Base-by-base conservation (phyloP, 2,329 filamentous ascomycete genomes). In the Ceratocystis harringtonii region DNA sequence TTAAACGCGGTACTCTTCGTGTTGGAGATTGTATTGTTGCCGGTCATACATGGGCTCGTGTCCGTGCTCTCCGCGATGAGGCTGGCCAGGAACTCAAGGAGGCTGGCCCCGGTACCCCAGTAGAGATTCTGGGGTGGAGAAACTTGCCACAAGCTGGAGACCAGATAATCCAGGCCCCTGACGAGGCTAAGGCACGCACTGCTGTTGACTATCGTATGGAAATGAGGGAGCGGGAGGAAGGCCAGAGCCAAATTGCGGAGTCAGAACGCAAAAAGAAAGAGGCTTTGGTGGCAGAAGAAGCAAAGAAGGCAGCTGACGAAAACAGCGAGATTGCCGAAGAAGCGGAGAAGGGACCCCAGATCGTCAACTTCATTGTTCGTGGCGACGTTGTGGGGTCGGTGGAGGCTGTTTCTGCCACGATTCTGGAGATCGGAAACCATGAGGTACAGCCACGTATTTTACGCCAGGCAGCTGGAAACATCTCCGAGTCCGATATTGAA, bases 91-190 rank as follows among this genome's bases (percentile, higher is more conserved):
- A 85, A 12, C 77, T 97, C 17, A 70, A 78, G 0, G 85, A 90
- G 74, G 92, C 90, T 15, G 84, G 86, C 0, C 95, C 94, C 0
- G 94, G 94, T 44, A 94, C 87, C 32, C 91, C 95, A 0, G 89
- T 96, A 2, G 90, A 97, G 74, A 84, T 99, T 22, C 85, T 96
- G 68, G 94, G 94, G n/a, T 99, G 94, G 94, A 86, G 86, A 70
- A 88, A 90, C 44, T 75, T 83, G 5, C 92, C 94, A 0, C 81
- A 83, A 28, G 92, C 94, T 0, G 95, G 95, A 62, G 89, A 95
- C 71, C 85, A 90, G 76, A 87, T 95, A 7, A 79, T 99, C 0
- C 89, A 97, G 76, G 90, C 92, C 0, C 79, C 82, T 0, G 84
- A 86, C 69, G 92, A 97, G 75, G 82, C 84, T 67, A 86, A 83